A percentile compares a stretch with the other conserved stretches of the same genome.
Conservation (phyloP, 129 eudicot species). For the Flaveria ramosissima region DNA sequence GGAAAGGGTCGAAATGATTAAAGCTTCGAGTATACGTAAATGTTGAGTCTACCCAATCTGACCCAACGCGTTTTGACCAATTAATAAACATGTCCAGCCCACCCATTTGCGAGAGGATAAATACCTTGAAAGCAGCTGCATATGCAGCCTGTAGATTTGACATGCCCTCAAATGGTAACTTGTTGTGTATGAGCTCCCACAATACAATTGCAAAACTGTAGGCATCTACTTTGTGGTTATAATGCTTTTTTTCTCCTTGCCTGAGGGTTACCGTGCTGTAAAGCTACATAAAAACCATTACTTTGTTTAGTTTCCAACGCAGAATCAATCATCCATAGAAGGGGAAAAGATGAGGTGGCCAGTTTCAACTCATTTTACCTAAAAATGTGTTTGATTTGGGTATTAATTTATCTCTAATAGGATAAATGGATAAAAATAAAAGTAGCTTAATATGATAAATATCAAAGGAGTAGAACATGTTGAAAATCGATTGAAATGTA, state of each 20-base stretch:
- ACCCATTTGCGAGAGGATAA: neutral
- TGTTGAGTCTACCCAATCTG: neutral
- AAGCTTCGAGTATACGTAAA: neutral
- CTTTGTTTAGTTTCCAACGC: slow-evolving; percentile 2
- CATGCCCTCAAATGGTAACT: slow-evolving; percentile 81
- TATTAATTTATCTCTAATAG: neutral
- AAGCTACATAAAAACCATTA: slow-evolving; percentile 46
- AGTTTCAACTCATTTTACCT: neutral
- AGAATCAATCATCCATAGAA: neutral
- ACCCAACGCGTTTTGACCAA: slow-evolving; percentile 3
- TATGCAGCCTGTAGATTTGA: slow-evolving; percentile 72
- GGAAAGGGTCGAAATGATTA: neutral
- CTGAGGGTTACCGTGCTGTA: slow-evolving; percentile 84
- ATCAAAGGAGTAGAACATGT: neutral
- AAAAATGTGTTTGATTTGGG: neutral
- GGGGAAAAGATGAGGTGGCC: too few relatives aligned
- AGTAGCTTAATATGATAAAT: neutral
- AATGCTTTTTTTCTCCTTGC: slow-evolving; percentile 86
- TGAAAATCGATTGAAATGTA: neutral
- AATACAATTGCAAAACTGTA: slow-evolving; percentile 82
- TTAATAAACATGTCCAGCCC: slow-evolving; percentile 11
- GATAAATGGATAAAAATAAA: neutral
- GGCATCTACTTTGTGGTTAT: slow-evolving; percentile 82
- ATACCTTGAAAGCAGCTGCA: slow-evolving; percentile 94
- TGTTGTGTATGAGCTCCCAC: slow-evolving; percentile 88